Evolutionary conservation across 2,329 filamentous ascomycete genomes (phyloP).

Genomic region (Paecilomyces dactylethromorphus): DNA sequence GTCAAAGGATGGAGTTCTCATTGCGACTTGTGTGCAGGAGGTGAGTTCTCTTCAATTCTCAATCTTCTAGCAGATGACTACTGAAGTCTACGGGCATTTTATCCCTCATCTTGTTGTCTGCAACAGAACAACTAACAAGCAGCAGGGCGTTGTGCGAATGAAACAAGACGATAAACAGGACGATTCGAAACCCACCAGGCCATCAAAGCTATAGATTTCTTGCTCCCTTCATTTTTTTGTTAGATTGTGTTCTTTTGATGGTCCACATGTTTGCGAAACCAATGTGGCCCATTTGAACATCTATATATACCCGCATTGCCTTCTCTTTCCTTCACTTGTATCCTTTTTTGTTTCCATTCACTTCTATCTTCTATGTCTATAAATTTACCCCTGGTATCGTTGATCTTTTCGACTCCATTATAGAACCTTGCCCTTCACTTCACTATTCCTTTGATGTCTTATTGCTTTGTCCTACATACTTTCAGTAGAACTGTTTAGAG

Average conservation of each 20-base stretch:
- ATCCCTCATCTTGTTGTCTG: not conserved
- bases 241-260: not conserved
- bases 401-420: not conserved
- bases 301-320: not conserved
- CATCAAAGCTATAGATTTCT: conserved; percentile 1
- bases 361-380: not conserved
- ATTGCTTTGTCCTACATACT: not conserved
- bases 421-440: not conserved
- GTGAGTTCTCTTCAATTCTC: conserved; percentile 21
- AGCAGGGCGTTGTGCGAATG: conserved; percentile 40
- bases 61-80: not conserved
- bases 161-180: conserved; percentile 31
- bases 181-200: conserved; percentile 4
- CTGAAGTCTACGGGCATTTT: not conserved
- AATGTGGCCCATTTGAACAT: not conserved
- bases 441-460: not conserved
- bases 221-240: not conserved
- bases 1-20: conserved; percentile 41
- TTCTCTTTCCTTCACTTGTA: not conserved
- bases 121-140: conserved; percentile 8
- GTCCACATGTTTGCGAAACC: not conserved
- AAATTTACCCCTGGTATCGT: not conserved
- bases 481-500: no score
- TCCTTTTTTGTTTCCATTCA: not conserved
- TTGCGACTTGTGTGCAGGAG: conserved; percentile 47